These are phyloP conservation scores for Solanum pinnatisectum DNA, from an alignment of 257 asterid species.

Conservation along the genomic window DNA sequence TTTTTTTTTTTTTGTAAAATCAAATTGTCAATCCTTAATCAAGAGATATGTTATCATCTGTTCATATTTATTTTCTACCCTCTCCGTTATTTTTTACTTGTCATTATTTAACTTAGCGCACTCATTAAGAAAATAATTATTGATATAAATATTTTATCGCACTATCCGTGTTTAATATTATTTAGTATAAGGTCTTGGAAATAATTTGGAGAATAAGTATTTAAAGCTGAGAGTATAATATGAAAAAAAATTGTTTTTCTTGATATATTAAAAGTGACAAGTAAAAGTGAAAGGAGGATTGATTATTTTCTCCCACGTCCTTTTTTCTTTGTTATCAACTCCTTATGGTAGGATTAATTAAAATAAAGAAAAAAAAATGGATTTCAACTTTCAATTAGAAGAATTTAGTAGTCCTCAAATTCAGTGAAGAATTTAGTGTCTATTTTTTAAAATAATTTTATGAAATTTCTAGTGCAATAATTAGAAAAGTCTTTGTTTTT, in stretches of 20 bases:
- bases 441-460: not conserved
- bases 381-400: not conserved
- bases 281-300: no score
- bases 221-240: no score
- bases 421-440: not conserved
- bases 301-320: no score
- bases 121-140: no score
- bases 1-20: not conserved
- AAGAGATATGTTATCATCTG: not conserved
- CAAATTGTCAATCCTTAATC: not conserved
- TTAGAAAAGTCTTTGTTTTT: not conserved
- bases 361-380: not conserved
- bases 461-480: conserved; percentile 10
- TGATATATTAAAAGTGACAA: no score
- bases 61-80: not conserved
- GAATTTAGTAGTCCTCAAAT: not conserved
- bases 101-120: no score
- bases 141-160: no score
- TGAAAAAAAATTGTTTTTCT: no score
- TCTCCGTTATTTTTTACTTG: no score
- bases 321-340: not conserved
- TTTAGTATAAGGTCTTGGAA: not conserved
- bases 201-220: not conserved
- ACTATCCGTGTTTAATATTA: accelerated
- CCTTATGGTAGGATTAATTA: no score